A percentile compares a stretch with the other conserved stretches of the same genome.
phyloP scores from a whole-genome alignment of 1,139 yeast genomes.

The Candida pseudoviswanathii region DNA sequence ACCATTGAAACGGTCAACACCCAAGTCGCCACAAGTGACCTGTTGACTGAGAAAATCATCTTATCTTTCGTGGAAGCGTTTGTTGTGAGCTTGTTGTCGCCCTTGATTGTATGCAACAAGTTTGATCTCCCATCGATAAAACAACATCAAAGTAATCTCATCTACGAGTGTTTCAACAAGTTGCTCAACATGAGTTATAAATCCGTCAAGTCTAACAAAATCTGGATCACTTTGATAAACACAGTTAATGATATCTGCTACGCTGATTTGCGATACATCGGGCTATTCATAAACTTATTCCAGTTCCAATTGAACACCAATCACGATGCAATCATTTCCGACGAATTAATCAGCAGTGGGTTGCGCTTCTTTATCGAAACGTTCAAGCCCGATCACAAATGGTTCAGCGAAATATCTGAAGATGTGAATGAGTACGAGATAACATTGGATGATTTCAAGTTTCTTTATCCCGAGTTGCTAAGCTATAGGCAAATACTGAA shows the following conservation, averaged over 20 bases:
- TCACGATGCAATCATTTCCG: conserved; percentile 15
- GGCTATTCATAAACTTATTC: conserved; percentile 24
- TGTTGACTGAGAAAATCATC: conserved; percentile 18
- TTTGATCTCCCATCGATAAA: conserved; percentile 1
- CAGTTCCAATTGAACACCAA: conserved; percentile 17
- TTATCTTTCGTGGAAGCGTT: conserved; percentile 20
- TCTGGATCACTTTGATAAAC: conserved; percentile 34
- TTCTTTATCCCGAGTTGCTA: conserved; percentile 15
- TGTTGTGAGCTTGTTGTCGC: conserved; percentile 20
- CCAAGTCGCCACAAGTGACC: conserved; percentile 8
- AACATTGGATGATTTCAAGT: conserved; percentile 19
- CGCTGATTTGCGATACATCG: conserved; percentile 25
- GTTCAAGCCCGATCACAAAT: conserved; percentile 18
- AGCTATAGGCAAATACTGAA: background rate
- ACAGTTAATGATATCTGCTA: conserved; percentile 35
- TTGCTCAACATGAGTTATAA: conserved; percentile 10
- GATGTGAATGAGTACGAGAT: conserved; percentile 10
- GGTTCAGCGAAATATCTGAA: conserved; percentile 8
- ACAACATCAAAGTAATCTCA: conserved; percentile 1
- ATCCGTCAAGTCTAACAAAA: conserved; percentile 7
- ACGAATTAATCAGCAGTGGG: conserved; percentile 28
- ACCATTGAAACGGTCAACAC: conserved; percentile 16
- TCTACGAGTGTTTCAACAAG: conserved; percentile 9
- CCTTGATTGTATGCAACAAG: conserved; percentile 16
- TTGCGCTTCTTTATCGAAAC: conserved; percentile 27